Evolutionary conservation across 768 basidiomycete genomes (phyloP), one percentile per base, ranked within the genome.

Genomic region (Phaffia australis): DNA sequence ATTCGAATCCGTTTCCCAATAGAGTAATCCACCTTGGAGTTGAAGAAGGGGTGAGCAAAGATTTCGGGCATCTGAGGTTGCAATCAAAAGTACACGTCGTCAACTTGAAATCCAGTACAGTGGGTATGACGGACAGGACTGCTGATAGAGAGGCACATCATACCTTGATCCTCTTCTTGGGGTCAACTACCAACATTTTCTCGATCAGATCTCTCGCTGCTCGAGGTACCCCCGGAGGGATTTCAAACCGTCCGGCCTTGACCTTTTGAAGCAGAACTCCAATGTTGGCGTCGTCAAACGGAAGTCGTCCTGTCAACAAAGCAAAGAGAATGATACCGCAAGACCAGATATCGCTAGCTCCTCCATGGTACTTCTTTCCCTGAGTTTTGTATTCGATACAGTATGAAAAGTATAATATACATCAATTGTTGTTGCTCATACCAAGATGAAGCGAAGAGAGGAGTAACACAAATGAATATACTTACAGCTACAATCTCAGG

Each of bases 291-390:
- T 92, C 86, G 65, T 93, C 91, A 71, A 92, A 54, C 87, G 71
- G 92, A 89, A 72, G 91, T 11, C 87, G 88, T 8, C 92, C 93
- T 0, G 89, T 91, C 54, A 95, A 81, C 42, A 95, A 81, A 60
- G 85, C 87, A 74, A 92, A 94, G 16, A 97, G 79, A 61, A 97
- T 95, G 69, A 95, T 82, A 0, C 92, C 92, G 59, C 94, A 80
- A 5, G 92, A 97, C 92, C 92, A 97, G 46, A 93, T 80, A 73
- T 97, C 92, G 56, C 35, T 42, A 42, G 35, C 35, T 42, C 35
- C 35, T 3, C 95, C 95, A 56, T 87, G 82, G 73, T 99, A 99
- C 76, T 85, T 90, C 77, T 83, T 83, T 1, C 87, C 87, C 70
- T 85, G 81, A 59, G 35, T 4, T 42, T 54, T 42, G 4, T 5